phyloP scores from a whole-genome alignment of 352 stramenopile species.

The Phytophthora nicotianae region DNA sequence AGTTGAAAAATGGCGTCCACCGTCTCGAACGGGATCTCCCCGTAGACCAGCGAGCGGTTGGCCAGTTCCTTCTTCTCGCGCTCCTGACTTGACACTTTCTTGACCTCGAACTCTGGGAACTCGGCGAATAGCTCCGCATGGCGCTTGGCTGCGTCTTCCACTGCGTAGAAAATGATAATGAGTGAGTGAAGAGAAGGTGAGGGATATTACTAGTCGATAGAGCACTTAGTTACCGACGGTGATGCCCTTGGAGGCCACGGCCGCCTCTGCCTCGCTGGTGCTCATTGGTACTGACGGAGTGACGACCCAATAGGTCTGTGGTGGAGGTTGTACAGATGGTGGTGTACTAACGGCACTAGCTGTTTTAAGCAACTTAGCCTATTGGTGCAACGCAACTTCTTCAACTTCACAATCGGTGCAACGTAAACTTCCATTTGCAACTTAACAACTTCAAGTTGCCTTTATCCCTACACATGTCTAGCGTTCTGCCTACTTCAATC shows the following conservation, averaged over 20 bases:
- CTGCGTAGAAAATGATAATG: conserved; percentile 20
- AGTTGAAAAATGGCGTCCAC: conserved; percentile 64
- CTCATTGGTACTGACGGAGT: conserved; percentile 15
- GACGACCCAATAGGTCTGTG: conserved; percentile 1
- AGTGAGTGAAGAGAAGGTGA: conserved; percentile 6
- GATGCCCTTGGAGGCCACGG: conserved; percentile 23
- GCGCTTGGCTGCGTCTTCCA: conserved; percentile 44
- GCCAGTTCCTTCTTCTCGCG: conserved; percentile 67
- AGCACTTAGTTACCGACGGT: conserved; percentile 21
- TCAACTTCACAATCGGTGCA: too few species aligned
- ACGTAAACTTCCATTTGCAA: neutral
- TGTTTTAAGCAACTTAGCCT: conserved; percentile 7
- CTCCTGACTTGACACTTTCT: conserved; percentile 66
- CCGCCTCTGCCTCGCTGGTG: conserved; percentile 19
- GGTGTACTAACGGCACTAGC: neutral
- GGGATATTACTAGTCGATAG: neutral
- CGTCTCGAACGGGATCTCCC: conserved; percentile 66
- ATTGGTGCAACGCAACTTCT: neutral
- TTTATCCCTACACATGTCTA: too few species aligned
- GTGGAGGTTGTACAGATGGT: conserved; percentile 6
- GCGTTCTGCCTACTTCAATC: too few species aligned
- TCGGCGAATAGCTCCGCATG: conserved; percentile 59
- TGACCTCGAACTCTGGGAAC: conserved; percentile 52
- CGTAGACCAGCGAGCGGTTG: conserved; percentile 70
- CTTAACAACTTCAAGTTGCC: conserved; percentile 17